Evolutionary conservation across 768 basidiomycete species (phyloP).

Genomic region (Grammothele lineata): DNA sequence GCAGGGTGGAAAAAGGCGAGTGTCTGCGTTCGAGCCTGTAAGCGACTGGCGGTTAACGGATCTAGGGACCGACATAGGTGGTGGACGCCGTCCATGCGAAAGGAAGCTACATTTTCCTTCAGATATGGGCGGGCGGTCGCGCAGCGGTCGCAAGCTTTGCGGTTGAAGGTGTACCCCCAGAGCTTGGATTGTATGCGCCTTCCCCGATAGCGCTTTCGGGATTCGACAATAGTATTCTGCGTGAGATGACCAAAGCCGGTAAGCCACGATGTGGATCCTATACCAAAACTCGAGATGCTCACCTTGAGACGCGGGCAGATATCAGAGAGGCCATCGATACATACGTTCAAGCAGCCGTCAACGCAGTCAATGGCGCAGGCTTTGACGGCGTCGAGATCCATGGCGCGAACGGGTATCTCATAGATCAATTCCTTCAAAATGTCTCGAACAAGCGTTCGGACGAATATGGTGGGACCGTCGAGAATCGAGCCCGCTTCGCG

Average conservation of each 20-base stretch:
- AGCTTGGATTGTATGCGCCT: constrained; percentile 15
- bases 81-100: constrained; percentile 54
- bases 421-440: constrained; percentile 40
- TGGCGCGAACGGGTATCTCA: constrained; percentile 28
- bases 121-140: constrained; percentile 54
- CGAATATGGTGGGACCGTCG: constrained; percentile 46
- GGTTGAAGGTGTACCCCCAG: too few relatives aligned
- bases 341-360: constrained; percentile 18
- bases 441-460: constrained; percentile 40
- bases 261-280: neutral
- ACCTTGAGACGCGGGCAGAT: neutral
- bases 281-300: too few relatives aligned
- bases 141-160: constrained; percentile 30
- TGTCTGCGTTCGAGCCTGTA: neutral
- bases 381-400: constrained; percentile 28
- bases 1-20: constrained; percentile 10
- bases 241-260: constrained; percentile 19
- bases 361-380: constrained; percentile 26
- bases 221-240: constrained; percentile 5
- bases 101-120: constrained; percentile 47
- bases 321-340: constrained; percentile 35
- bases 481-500: constrained; percentile 43
- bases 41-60: too few relatives aligned
- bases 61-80: constrained; percentile 40
- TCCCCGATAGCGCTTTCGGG: constrained; percentile 21